Base-by-base conservation (phyloP, 2,329 filamentous ascomycete genomes). In the Sporothrix variecibatus region DNA sequence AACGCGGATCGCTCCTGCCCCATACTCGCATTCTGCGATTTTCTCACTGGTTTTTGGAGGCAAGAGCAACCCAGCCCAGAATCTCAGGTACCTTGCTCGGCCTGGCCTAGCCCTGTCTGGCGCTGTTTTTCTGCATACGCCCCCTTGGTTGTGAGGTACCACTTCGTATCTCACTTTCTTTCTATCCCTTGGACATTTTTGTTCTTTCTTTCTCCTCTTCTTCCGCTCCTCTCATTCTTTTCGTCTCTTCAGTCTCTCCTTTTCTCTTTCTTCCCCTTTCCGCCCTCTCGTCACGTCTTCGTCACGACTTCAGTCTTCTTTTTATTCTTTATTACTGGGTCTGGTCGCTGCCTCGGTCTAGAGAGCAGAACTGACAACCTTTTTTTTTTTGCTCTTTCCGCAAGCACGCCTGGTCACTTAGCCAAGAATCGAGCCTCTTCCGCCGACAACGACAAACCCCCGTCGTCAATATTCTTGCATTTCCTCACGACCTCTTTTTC, bases 1-100 rank as follows among this genome's bases (percentile, higher is more conserved):
- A 9, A 15, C 67, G 68, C 31, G 31, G 34, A 71, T 71, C 68
- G 68, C 68, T 58, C n/a, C 34, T 71, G 68, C 68, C 51, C 49
- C n/a, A 43, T 56, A 58, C 56, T 62, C 69, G 69, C 34, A 46
- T 28, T 26, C 53, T 23, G n/a, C n/a, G 49, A 9, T 49, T 20
- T 31, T 46, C 64, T 49, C 20, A 9, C 40, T 31, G 51, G 8
- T 9, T 56, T 40, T 12, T 51, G 15, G 43, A 34, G 65, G 40
- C 65, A 68, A 34, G 28, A 43, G 34, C 31, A 34, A 8, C 51
- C 26, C 23, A 26, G 46, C 12, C 5, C 58, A 64, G 34, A 15
- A 64, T 2, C 20, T 3, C 9, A 17, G 8, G 1, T 28, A 23
- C 62, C 38, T 67, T 12, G 60, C 34, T 43, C 34, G 51, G 38